Percentiles rank a stretch among this genome's conserved stretches.
These are phyloP conservation scores for Fonsecaea erecta DNA, from an alignment of 2,329 filamentous ascomycete species.

Conservation along the genomic window DNA sequence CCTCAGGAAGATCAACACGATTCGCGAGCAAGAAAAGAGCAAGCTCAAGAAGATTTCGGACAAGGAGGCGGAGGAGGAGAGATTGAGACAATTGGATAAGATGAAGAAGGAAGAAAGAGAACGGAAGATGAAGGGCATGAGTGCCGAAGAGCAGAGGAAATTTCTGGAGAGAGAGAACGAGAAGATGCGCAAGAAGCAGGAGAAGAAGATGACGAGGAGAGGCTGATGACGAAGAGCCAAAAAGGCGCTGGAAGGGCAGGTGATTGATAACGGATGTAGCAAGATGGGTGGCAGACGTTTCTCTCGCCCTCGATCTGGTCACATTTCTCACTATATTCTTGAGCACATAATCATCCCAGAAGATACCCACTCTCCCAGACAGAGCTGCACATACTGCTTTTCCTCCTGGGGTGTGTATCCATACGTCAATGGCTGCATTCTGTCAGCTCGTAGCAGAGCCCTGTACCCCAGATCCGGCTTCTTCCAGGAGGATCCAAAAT, in stretches of 20 bases:
- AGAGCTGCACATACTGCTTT: background rate
- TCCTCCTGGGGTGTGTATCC: background rate
- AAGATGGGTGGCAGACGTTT: background rate
- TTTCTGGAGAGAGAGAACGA: constrained; percentile 80
- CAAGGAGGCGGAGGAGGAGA: constrained; percentile 68
- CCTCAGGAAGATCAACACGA: constrained; percentile 76
- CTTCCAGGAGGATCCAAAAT: background rate
- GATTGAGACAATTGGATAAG: constrained; percentile 58
- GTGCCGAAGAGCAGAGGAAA: constrained; percentile 83
- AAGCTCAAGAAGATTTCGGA: constrained; percentile 81
- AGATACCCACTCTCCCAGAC: background rate
- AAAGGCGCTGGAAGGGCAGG: background rate
- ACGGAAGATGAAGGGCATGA: constrained; percentile 72
- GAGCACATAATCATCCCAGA: background rate
- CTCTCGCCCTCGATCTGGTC: background rate
- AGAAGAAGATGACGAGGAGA: constrained; percentile 66
- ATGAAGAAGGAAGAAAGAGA: constrained; percentile 90
- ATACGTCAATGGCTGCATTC: background rate
- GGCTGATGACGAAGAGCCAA: constrained; percentile 39
- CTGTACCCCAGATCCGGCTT: background rate
- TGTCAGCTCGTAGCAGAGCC: background rate
- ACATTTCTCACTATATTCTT: background rate
- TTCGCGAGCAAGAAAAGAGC: constrained; percentile 78
- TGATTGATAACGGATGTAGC: background rate
- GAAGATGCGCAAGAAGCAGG: constrained; percentile 67